phyloP scores from a whole-genome alignment of 441 rosid species.

The Mallotus repandus region DNA sequence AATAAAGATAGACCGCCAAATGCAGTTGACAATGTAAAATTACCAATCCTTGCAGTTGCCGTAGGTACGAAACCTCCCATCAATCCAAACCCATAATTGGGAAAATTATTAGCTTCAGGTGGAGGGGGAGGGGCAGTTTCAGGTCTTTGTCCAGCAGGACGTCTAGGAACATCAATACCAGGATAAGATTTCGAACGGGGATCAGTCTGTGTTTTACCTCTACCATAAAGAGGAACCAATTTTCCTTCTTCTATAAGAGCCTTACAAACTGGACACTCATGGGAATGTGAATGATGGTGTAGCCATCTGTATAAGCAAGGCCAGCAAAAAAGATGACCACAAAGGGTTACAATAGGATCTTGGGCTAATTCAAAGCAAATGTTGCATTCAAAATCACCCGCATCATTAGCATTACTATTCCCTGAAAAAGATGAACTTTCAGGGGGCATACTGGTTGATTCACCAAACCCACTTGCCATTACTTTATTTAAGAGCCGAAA shows the following conservation, averaged over 20 bases:
- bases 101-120: constrained; percentile 34
- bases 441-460: constrained; percentile 36
- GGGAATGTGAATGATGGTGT: constrained; percentile 73
- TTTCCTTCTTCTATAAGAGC: constrained; percentile 78
- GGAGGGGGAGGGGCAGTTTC: constrained; percentile 61
- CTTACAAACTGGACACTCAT: constrained; percentile 90
- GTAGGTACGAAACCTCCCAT: constrained; percentile 63
- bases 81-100: constrained; percentile 58
- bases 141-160: constrained; percentile 75
- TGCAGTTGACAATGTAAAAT: constrained; percentile 51
- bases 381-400: constrained; percentile 83
- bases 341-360: constrained; percentile 87
- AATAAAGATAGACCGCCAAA: constrained; percentile 59
- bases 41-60: constrained; percentile 64
- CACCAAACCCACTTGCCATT: constrained; percentile 44
- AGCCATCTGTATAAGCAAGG: constrained; percentile 86
- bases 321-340: constrained; percentile 83
- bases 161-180: constrained; percentile 52
- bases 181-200: constrained; percentile 68
- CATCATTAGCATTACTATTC: constrained; percentile 39
- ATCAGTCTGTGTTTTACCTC: constrained; percentile 70
- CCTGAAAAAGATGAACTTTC: constrained; percentile 34
- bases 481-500: constrained; percentile 15
- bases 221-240: constrained; percentile 85
- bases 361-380: constrained; percentile 91